phyloP scores from a whole-genome alignment of 768 basidiomycete genomes.

The Mycena belliarum region DNA sequence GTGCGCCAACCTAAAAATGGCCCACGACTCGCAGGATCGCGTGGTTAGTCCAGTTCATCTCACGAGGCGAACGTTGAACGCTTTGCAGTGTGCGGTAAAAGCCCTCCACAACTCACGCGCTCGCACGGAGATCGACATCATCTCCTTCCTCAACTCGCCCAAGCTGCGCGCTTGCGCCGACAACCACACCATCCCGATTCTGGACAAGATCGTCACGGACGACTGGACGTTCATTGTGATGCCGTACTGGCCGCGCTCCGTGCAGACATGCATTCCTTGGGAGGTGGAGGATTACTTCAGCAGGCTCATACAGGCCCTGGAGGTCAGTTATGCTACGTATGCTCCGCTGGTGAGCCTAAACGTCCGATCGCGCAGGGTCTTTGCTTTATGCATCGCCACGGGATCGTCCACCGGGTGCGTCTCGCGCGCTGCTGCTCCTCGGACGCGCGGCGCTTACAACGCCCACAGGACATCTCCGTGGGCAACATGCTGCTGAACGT shows the following conservation, averaged over 20 bases:
- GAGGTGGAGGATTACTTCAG: conserved; percentile 23
- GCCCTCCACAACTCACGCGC: conserved; percentile 16
- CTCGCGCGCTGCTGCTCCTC: not conserved
- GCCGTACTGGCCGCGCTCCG: conserved; percentile 22
- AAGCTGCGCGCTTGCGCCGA: conserved; percentile 16
- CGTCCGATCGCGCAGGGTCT: conserved; percentile 12
- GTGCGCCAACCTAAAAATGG: conserved; percentile 21
- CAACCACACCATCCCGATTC: conserved; percentile 23
- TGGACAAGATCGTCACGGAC: conserved; percentile 18
- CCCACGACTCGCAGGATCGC: conserved; percentile 18
- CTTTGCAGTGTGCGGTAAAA: conserved; percentile 17
- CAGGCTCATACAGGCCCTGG: conserved; percentile 14
- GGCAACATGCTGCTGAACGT: conserved; percentile 21
- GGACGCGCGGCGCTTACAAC: not conserved
- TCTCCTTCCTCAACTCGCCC: conserved; percentile 19
- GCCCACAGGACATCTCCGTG: conserved; percentile 17
- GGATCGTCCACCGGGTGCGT: conserved; percentile 19
- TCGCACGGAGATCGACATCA: conserved; percentile 13
- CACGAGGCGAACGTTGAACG: not conserved
- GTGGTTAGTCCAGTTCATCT: conserved; percentile 2
- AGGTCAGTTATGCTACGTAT: conserved; percentile 9
- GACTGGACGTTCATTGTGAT: conserved; percentile 22
- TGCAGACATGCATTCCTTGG: conserved; percentile 17
- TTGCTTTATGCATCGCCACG: conserved; percentile 19
- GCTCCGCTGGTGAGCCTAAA: conserved; percentile 1